These are phyloP conservation scores for Colletotrichum sp. DNA, from an alignment of 2,329 filamentous ascomycete species.

Conservation along the genomic window DNA sequence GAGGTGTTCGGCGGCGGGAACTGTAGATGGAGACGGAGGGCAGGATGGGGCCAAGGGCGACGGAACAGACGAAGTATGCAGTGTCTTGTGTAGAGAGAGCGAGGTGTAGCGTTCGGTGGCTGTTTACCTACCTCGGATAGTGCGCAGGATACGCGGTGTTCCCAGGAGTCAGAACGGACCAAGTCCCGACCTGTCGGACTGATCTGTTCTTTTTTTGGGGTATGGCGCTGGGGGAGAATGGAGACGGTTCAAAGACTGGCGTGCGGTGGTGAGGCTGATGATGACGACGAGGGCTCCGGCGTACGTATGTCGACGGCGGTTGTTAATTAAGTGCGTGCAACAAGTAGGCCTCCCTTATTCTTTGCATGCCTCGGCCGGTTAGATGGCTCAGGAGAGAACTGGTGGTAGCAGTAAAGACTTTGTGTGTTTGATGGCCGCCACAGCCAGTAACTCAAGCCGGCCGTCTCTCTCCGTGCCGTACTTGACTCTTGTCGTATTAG, in stretches of 20 bases:
- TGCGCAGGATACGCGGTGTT: neutral
- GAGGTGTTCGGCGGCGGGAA: neutral
- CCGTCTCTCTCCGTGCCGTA: neutral
- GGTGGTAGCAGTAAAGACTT: neutral
- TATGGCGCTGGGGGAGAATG: neutral
- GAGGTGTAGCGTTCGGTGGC: neutral
- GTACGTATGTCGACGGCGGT: neutral
- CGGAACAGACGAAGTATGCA: neutral
- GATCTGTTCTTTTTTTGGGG: slow-evolving; percentile 1
- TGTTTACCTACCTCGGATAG: neutral
- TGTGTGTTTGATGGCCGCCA: neutral
- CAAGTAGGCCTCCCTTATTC: neutral
- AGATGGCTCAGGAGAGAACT: neutral
- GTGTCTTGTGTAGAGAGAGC: neutral
- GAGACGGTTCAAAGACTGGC: neutral
- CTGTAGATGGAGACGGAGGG: neutral
- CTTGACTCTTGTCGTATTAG: neutral
- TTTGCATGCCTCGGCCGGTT: neutral
- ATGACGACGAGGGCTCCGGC: neutral
- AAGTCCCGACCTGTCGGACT: neutral
- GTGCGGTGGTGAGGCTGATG: slow-evolving; percentile 10
- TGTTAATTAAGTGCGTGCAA: neutral
- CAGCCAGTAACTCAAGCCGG: neutral
- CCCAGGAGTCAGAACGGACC: neutral
- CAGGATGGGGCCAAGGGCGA: neutral